These are phyloP conservation scores for Mycena rebaudengoi DNA, from an alignment of 768 basidiomycete genomes.

Conservation along the genomic window DNA sequence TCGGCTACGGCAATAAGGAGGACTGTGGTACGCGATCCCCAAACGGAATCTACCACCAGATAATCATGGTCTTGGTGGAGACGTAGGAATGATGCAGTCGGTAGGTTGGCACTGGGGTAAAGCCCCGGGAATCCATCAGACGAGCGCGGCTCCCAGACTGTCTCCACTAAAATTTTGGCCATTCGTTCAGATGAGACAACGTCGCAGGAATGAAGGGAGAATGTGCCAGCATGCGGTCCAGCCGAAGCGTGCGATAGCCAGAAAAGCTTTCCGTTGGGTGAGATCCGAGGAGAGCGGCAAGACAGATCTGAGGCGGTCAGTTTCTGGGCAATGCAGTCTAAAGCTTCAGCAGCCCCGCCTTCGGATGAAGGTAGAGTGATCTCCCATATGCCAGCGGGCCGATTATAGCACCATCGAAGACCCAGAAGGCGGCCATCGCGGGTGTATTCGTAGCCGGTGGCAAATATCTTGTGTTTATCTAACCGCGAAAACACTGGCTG, in stretches of 20 bases:
- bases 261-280: constrained; percentile 42
- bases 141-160: constrained; percentile 46
- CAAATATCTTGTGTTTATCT: constrained; percentile 51
- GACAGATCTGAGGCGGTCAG: constrained; percentile 55
- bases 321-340: constrained; percentile 38
- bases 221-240: constrained; percentile 67
- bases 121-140: constrained; percentile 66
- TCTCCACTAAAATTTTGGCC: constrained; percentile 47
- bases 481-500: constrained; percentile 62
- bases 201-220: constrained; percentile 57
- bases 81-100: constrained; percentile 48
- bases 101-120: constrained; percentile 57
- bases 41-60: constrained; percentile 58
- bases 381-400: constrained; percentile 65
- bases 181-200: constrained; percentile 23
- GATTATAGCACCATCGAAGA: constrained; percentile 44
- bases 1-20: constrained; percentile 51
- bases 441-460: constrained; percentile 69
- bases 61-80: constrained; percentile 27
- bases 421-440: constrained; percentile 68
- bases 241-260: constrained; percentile 66
- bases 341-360: constrained; percentile 12
- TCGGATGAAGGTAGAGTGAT: constrained; percentile 39
- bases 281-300: constrained; percentile 67
- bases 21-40: constrained; percentile 62